A percentile compares a stretch with the other conserved stretches of the same genome.
Conservation (phyloP, 345 rosid genomes). For the Isatis tinctoria region DNA sequence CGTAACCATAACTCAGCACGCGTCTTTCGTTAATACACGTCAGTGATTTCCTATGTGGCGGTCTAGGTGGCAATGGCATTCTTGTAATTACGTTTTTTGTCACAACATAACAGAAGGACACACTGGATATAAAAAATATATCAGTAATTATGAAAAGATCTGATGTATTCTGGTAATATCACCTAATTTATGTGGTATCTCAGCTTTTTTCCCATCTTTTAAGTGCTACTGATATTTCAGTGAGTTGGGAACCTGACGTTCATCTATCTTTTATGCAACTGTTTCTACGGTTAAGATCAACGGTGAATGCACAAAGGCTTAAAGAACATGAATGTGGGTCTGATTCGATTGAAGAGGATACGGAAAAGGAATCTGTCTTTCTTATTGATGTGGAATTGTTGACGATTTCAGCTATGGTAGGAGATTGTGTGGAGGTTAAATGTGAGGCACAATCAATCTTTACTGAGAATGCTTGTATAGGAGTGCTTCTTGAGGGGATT, state of each 20-base stretch:
- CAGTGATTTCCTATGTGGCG: too few relatives aligned
- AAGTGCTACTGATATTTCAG: slow-evolving; percentile 75
- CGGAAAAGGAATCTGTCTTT: slow-evolving; percentile 80
- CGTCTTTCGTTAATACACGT: too few relatives aligned
- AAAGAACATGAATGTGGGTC: slow-evolving; percentile 42
- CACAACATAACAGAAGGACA: too few relatives aligned
- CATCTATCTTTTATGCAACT: slow-evolving; percentile 81
- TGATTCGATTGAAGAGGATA: slow-evolving; percentile 44
- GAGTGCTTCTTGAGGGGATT: slow-evolving; percentile 87
- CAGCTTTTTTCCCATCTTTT: too few relatives aligned
- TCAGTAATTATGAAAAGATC: too few relatives aligned
- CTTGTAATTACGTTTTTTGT: too few relatives aligned
- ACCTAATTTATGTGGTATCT: too few relatives aligned
- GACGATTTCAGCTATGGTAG: slow-evolving; percentile 67
- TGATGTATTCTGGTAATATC: too few relatives aligned
- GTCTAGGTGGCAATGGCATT: too few relatives aligned
- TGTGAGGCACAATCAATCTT: slow-evolving; percentile 84
- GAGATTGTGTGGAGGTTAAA: slow-evolving; percentile 79
- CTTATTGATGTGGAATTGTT: slow-evolving; percentile 82
- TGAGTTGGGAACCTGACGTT: slow-evolving; percentile 87
- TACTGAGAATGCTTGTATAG: slow-evolving; percentile 88
- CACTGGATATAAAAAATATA: too few relatives aligned
- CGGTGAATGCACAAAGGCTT: slow-evolving; percentile 52
- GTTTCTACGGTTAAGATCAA: slow-evolving; percentile 51
- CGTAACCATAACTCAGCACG: too few relatives aligned